A percentile compares a stretch with the other conserved stretches of the same genome.
Evolutionary conservation across 2,329 filamentous ascomycete genomes (phyloP).

Genomic region (Aspergillus uvarum): DNA sequence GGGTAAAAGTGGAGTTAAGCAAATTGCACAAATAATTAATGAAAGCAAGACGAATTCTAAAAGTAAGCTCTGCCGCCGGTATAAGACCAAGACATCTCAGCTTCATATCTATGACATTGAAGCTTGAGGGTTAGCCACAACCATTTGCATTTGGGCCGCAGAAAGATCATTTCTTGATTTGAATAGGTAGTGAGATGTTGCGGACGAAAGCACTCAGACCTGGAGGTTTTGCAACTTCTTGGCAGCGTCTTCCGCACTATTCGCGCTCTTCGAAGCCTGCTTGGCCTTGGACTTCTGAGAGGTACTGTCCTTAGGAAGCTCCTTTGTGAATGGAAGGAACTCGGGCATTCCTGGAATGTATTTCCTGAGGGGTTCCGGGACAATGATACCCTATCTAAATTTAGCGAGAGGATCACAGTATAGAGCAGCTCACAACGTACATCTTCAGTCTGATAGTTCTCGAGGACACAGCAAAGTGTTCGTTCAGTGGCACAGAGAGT

Average conservation of each 20-base stretch:
- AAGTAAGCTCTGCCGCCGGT: neutral
- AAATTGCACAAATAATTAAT: neutral
- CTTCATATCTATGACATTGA: neutral
- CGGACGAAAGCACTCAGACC: constrained; percentile 27
- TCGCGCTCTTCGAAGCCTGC: constrained; percentile 27
- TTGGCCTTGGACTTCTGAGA: constrained; percentile 56
- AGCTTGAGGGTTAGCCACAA: neutral
- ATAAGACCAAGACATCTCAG: neutral
- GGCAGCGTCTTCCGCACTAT: constrained; percentile 34
- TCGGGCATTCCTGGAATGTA: constrained; percentile 88
- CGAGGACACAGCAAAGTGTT: constrained; percentile 88
- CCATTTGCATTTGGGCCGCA: constrained; percentile 2
- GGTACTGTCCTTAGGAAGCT: constrained; percentile 73
- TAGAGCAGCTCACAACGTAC: constrained; percentile 46
- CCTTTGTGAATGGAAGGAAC: constrained; percentile 85
- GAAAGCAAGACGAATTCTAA: neutral
- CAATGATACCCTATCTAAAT: constrained; percentile 64
- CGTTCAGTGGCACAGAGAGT: constrained; percentile 88
- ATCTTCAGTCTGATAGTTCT: constrained; percentile 93
- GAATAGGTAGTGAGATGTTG: neutral
- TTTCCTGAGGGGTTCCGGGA: constrained; percentile 80
- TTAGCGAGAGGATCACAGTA: neutral
- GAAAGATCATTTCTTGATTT: neutral
- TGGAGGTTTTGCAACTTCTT: constrained; percentile 45
- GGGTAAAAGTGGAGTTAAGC: neutral